Evolutionary conservation across 495 filamentous ascomycete genomes (phyloP).

Genomic region (Hyaloscypha bicolor): DNA sequence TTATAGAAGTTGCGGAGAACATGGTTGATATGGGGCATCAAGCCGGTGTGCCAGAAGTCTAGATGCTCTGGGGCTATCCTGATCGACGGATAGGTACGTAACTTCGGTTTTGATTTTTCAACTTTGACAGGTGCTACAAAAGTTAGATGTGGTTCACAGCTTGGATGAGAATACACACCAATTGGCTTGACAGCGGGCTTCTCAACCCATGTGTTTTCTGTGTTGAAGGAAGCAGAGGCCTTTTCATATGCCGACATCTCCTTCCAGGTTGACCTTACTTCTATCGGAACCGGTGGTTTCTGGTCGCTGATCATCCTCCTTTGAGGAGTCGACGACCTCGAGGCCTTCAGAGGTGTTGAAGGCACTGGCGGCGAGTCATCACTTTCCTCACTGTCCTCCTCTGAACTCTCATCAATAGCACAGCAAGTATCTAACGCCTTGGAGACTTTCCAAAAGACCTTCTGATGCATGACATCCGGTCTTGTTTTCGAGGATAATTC

Average conservation of each 20-base stretch:
- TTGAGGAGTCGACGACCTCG: constrained; percentile 15
- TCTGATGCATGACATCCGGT: constrained; percentile 42
- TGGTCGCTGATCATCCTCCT: constrained; percentile 22
- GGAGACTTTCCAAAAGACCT: constrained; percentile 43
- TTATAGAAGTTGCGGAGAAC: constrained; percentile 61
- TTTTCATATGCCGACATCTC: constrained; percentile 28
- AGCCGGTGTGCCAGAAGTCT: constrained; percentile 69
- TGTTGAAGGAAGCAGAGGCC: background rate
- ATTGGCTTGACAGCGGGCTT: constrained; percentile 21
- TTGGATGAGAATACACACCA: constrained; percentile 20
- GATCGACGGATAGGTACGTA: constrained; percentile 53
- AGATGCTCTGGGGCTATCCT: constrained; percentile 61
- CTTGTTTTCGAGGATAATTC: constrained; percentile 43
- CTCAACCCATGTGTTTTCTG: constrained; percentile 27
- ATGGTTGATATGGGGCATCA: constrained; percentile 70
- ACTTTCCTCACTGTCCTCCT: constrained; percentile 26
- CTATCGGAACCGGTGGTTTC: constrained; percentile 16
- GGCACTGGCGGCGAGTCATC: constrained; percentile 27
- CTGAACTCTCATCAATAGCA: constrained; percentile 38
- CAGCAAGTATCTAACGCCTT: constrained; percentile 45
- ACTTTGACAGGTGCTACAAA: constrained; percentile 23
- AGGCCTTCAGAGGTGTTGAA: constrained; percentile 16
- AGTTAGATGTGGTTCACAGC: constrained; percentile 15
- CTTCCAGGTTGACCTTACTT: constrained; percentile 9
- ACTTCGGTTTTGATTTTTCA: constrained; percentile 40